Evolutionary conservation across 116 monocot genomes (phyloP).

Genomic region (Phalaenopsis hybrid): DNA sequence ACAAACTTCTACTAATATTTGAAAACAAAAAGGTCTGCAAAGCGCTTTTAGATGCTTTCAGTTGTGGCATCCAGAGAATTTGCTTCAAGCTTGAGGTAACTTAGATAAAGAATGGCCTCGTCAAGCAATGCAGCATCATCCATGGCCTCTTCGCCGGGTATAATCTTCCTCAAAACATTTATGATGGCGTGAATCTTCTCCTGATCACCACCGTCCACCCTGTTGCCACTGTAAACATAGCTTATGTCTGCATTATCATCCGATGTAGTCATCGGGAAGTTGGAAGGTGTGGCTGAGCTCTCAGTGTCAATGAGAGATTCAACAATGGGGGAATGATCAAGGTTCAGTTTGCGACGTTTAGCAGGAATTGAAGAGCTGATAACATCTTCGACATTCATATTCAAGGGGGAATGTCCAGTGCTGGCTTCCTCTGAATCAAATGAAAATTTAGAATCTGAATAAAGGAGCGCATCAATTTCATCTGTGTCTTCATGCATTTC

Average conservation of each 20-base stretch:
- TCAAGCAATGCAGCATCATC: conserved; percentile 51
- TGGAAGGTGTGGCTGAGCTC: conserved; percentile 25
- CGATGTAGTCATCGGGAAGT: not conserved
- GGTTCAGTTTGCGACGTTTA: conserved; percentile 30
- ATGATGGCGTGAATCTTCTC: conserved; percentile 49
- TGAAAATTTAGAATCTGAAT: conserved; percentile 52
- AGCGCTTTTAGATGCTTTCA: not conserved
- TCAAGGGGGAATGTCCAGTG: conserved; percentile 37
- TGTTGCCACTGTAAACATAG: not conserved
- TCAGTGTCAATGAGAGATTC: conserved; percentile 60
- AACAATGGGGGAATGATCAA: conserved; percentile 10
- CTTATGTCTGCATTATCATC: not conserved
- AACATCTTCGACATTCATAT: conserved; percentile 10
- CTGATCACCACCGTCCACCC: conserved; percentile 6
- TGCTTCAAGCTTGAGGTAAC: conserved; percentile 43
- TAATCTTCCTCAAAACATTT: conserved; percentile 32
- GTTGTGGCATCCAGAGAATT: conserved; percentile 3
- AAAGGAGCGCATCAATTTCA: conserved; percentile 72
- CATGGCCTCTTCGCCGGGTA: conserved; percentile 51
- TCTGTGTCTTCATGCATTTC: conserved; percentile 70
- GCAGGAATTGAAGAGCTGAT: conserved; percentile 12
- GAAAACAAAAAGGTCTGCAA: not conserved
- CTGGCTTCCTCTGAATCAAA: conserved; percentile 35
- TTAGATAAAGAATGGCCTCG: conserved; percentile 69
- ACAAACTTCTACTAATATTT: not conserved